Conservation (phyloP, 2,329 filamentous ascomycete genomes). For the Penicillium sp. region DNA sequence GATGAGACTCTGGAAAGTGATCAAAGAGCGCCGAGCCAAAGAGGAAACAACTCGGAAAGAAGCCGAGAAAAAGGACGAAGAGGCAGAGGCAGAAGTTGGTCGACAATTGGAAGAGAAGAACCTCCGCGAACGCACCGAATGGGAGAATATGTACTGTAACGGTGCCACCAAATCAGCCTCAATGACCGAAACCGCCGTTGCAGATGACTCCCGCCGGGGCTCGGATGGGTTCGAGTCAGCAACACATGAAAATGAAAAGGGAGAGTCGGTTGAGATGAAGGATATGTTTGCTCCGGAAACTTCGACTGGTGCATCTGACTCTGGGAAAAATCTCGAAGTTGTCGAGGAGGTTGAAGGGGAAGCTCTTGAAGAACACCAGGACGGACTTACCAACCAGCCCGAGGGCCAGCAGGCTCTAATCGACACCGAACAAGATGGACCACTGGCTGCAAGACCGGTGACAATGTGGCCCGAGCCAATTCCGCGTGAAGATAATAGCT, state of each 20-base stretch:
- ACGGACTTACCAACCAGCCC: background rate
- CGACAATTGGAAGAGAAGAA: slow-evolving; percentile 59
- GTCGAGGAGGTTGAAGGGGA: slow-evolving; percentile 22
- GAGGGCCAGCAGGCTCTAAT: background rate
- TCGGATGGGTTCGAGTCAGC: slow-evolving; percentile 28
- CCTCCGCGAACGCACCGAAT: slow-evolving; percentile 58
- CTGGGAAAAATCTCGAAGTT: slow-evolving; percentile 26
- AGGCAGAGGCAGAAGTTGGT: slow-evolving; percentile 74
- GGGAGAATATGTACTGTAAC: slow-evolving; percentile 80
- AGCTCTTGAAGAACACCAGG: slow-evolving; percentile 5
- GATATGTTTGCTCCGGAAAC: slow-evolving; percentile 30
- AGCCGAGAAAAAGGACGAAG: slow-evolving; percentile 61
- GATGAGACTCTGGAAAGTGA: slow-evolving; percentile 81
- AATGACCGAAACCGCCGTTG: slow-evolving; percentile 35
- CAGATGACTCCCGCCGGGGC: slow-evolving; percentile 29
- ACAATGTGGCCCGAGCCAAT: background rate
- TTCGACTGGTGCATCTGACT: slow-evolving; percentile 32
- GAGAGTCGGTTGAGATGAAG: slow-evolving; percentile 31
- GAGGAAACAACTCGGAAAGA: slow-evolving; percentile 55
- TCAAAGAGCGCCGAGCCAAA: slow-evolving; percentile 61
- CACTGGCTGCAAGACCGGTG: background rate
- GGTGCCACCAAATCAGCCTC: slow-evolving; percentile 50
- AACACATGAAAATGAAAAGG: slow-evolving; percentile 33
- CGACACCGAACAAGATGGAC: background rate
- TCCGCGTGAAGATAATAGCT: slow-evolving; percentile 58